phyloP scores from a whole-genome alignment of 345 rosid genomes.

The Gossypium australe region DNA sequence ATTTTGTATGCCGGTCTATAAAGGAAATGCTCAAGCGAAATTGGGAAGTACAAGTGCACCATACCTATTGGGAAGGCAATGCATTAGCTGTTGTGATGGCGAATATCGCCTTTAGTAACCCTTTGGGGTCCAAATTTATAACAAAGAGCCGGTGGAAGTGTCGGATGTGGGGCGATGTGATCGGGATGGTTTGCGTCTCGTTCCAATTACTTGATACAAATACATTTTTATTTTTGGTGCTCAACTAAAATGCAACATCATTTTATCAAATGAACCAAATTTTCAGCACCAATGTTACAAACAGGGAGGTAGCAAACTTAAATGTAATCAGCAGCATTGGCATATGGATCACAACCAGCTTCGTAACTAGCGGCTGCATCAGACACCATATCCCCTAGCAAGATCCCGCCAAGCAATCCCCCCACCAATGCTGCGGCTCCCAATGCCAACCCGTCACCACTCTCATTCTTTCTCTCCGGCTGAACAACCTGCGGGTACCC shows the following conservation, averaged over 20 bases:
- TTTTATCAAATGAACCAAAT: background rate
- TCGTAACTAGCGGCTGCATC: slow-evolving; percentile 2
- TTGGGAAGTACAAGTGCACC: no score
- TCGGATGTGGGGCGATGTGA: no score
- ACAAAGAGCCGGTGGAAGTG: no score
- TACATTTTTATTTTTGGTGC: background rate
- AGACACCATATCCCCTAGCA: slow-evolving; percentile 8
- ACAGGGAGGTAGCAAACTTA: background rate
- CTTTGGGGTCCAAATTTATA: no score
- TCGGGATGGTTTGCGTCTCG: no score
- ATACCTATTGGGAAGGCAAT: no score
- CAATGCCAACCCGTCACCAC: background rate
- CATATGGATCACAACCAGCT: background rate
- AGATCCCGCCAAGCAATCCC: slow-evolving; percentile 1
- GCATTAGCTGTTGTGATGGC: no score
- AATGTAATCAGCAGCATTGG: background rate
- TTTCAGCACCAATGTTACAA: background rate
- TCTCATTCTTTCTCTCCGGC: background rate
- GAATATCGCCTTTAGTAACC: no score
- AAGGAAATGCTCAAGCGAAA: no score
- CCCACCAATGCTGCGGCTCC: background rate
- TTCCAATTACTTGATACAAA: background rate
- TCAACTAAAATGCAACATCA: background rate
- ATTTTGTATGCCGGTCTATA: no score
- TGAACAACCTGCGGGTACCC: background rate